phyloP scores from a whole-genome alignment of 2,329 filamentous ascomycete species.

The Penicillium nordicum region DNA sequence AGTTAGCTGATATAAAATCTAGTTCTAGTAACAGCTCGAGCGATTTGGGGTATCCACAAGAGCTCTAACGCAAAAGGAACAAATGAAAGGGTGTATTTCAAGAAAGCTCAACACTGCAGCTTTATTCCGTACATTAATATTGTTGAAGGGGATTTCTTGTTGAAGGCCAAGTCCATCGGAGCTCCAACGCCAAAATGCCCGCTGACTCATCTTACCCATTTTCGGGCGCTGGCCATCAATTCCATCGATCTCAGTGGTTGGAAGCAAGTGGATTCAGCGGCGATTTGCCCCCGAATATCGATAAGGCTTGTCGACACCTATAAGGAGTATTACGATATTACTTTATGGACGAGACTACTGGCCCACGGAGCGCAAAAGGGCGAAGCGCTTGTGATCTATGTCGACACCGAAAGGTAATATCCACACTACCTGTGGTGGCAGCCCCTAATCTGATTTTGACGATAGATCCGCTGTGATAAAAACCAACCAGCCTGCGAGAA shows the following conservation, averaged over 20 bases:
- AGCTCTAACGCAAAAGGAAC: neutral
- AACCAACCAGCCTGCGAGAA: conserved; percentile 25
- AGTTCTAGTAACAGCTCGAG: neutral
- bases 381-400: conserved; percentile 10
- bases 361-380: neutral
- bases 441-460: neutral
- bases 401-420: conserved; percentile 8
- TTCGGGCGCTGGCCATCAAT: neutral
- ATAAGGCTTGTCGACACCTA: neutral
- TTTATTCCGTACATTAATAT: neutral
- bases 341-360: conserved; percentile 7
- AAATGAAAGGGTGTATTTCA: too few species aligned
- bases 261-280: conserved; percentile 1
- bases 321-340: neutral
- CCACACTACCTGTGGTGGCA: neutral
- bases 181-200: too few species aligned
- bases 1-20: neutral
- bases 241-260: neutral
- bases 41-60: neutral
- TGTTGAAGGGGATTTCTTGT: too few species aligned
- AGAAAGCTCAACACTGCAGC: neutral
- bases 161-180: too few species aligned
- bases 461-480: conserved; percentile 27
- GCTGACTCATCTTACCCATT: conserved; percentile 1
- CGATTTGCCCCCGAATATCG: neutral